phyloP scores from a whole-genome alignment of 495 filamentous ascomycete genomes.

The Penicillium tannophilum region DNA sequence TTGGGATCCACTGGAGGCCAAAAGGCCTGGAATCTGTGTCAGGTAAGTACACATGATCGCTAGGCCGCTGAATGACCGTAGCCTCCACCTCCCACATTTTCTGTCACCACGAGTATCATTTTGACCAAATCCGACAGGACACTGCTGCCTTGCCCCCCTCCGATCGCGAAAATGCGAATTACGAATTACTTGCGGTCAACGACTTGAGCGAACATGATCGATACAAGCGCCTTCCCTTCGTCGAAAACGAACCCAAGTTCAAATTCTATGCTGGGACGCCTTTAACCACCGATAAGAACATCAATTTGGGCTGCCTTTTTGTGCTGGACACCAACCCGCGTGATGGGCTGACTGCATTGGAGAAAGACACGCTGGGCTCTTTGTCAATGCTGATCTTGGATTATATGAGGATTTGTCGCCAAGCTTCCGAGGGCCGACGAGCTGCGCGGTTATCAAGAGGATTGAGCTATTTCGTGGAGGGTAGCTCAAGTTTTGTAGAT shows the following conservation, averaged over 20 bases:
- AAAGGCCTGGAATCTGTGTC: slow-evolving; percentile 51
- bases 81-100: background rate
- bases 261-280: slow-evolving; percentile 53
- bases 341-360: slow-evolving; percentile 32
- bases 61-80: background rate
- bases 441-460: slow-evolving; percentile 62
- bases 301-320: slow-evolving; percentile 73
- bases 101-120: background rate
- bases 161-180: slow-evolving; percentile 24
- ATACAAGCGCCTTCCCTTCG: slow-evolving; percentile 45
- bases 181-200: slow-evolving; percentile 40
- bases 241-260: slow-evolving; percentile 43
- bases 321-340: slow-evolving; percentile 57
- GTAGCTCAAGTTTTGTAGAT: slow-evolving; percentile 47
- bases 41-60: slow-evolving; percentile 27
- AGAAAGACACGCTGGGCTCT: slow-evolving; percentile 45
- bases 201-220: slow-evolving; percentile 44
- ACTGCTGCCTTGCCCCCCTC: slow-evolving; percentile 42
- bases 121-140: slow-evolving; percentile 17
- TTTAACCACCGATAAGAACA: slow-evolving; percentile 64
- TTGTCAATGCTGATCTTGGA: slow-evolving; percentile 62
- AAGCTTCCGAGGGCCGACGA: slow-evolving; percentile 58
- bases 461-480: slow-evolving; percentile 65
- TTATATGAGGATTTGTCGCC: slow-evolving; percentile 60
- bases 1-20: slow-evolving; percentile 33